Conservation (phyloP, 2,329 filamentous ascomycete genomes). For the Monilinia laxa region DNA sequence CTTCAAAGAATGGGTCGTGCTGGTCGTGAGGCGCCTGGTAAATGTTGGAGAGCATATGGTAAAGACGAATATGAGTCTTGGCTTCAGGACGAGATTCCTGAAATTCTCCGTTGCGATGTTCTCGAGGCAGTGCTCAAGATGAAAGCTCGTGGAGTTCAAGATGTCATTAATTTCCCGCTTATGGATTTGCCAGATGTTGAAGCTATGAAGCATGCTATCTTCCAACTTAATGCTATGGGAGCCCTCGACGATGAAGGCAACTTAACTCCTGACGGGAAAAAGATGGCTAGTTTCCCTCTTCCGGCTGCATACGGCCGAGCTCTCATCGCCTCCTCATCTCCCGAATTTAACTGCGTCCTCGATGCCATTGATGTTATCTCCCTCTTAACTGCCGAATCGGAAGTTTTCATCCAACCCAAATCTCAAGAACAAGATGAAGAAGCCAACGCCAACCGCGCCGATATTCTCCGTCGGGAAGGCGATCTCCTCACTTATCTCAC, state of each 20-base stretch:
- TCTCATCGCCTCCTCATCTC: slow-evolving; percentile 72
- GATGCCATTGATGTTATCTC: slow-evolving; percentile 84
- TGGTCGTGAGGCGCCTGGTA: slow-evolving; percentile 85
- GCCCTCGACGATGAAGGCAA: slow-evolving; percentile 69
- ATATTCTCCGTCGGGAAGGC: slow-evolving; percentile 60
- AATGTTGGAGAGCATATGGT: slow-evolving; percentile 88
- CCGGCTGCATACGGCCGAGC: slow-evolving; percentile 79
- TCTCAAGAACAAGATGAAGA: slow-evolving; percentile 57
- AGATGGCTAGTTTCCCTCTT: slow-evolving; percentile 81
- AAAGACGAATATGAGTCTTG: slow-evolving; percentile 70
- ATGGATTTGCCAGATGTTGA: slow-evolving; percentile 78
- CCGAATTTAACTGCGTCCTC: slow-evolving; percentile 69
- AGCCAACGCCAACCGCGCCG: slow-evolving; percentile 53
- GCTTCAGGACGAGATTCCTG: slow-evolving; percentile 74
- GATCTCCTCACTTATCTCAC: slow-evolving; percentile 65
- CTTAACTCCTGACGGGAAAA: slow-evolving; percentile 71
- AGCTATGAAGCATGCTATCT: slow-evolving; percentile 75
- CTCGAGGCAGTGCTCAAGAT: slow-evolving; percentile 84
- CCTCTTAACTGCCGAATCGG: slow-evolving; percentile 61
- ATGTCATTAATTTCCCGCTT: slow-evolving; percentile 80
- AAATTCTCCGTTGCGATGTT: slow-evolving; percentile 88
- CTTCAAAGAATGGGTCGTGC: slow-evolving; percentile 90
- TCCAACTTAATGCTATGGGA: slow-evolving; percentile 76
- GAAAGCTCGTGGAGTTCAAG: slow-evolving; percentile 84
- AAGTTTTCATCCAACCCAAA: slow-evolving; percentile 60